phyloP scores from a whole-genome alignment of 257 asterid species.

The Solanum gracilifrons region DNA sequence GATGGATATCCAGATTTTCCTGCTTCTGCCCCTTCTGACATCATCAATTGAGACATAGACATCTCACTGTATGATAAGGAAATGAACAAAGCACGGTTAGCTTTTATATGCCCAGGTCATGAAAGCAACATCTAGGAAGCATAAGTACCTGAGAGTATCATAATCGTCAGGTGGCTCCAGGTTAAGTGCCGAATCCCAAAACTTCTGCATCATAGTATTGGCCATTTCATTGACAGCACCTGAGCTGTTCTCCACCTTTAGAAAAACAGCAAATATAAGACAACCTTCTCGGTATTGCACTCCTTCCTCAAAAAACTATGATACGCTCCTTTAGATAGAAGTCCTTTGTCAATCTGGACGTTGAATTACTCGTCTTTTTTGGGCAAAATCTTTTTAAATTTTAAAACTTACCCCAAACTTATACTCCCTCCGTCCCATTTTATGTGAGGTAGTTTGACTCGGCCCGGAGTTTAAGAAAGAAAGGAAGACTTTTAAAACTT shows the following conservation, averaged over 20 bases:
- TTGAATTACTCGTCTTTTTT: not conserved
- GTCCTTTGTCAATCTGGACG: not conserved
- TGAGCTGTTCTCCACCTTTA: constrained; percentile 72
- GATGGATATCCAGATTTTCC: constrained; percentile 62
- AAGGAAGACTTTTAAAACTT: no score
- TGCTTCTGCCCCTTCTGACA: constrained; percentile 50
- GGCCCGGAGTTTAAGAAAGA: no score
- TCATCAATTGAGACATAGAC: constrained; percentile 55
- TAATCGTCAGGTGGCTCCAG: constrained; percentile 76
- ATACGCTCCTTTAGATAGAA: not conserved
- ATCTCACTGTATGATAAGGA: constrained; percentile 52
- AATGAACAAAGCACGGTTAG: not conserved
- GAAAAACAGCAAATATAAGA: not conserved
- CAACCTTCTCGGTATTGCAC: not conserved
- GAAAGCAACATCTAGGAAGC: not conserved
- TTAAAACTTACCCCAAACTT: not conserved
- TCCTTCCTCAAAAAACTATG: not conserved
- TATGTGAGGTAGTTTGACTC: no score
- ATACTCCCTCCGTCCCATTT: no score
- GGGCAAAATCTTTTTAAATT: not conserved
- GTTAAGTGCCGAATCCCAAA: constrained; percentile 94
- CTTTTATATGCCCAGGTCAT: not conserved
- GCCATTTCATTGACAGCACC: constrained; percentile 66
- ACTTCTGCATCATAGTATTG: constrained; percentile 83
- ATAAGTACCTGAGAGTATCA: constrained; percentile 59